Evolutionary conservation across 2,329 filamentous ascomycete genomes (phyloP), one percentile per base, ranked within the genome.

Genomic region (Rhexocercosporidium sp.): DNA sequence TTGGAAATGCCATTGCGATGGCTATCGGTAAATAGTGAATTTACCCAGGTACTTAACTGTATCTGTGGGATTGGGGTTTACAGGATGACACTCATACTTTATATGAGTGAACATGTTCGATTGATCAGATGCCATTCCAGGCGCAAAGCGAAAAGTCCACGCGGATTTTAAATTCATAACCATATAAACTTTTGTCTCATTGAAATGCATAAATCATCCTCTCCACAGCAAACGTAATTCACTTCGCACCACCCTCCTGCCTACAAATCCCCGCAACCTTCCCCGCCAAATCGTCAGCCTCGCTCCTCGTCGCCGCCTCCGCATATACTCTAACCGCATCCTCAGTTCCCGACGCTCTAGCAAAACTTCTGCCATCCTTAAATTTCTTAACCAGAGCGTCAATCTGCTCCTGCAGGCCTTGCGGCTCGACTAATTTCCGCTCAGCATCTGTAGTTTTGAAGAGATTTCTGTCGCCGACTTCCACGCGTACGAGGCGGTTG

Each of bases 281-380:
- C 74, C 89, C 89, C 66, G 94, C 93, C 70, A 98, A 85, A 79
- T 97, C 94, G 75, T 97, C 94, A 0, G 94, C 94, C 80, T 98
- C 95, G 18, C 90, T 92, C 70, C 92, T 89, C 56, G 92, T 96
- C 44, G 92, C 92, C 3, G 96, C 96, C 81, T 99, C 96, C 8
- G 95, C 95, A 77, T 99, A 99, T 22, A 99, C 94, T 70, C 96
- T 88, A 74, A 97, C 94, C 2, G 94, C 95, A 79, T 99, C 96
- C 80, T 99, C 96, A 0, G 96, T 99, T 34, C 96, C 96, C 72
- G 92, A 96, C 44, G 96, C 94, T 74, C 96, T 90, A 8, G 94
- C 96, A 79, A 99, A 99, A 59, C 92, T 90, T 71, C 96, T 88
- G 2, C 93, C 96, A 75, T 92, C 92, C 76, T 92, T 92, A 81